Evolutionary conservation across 441 rosid genomes (phyloP).

Genomic region (Hura crepitans): DNA sequence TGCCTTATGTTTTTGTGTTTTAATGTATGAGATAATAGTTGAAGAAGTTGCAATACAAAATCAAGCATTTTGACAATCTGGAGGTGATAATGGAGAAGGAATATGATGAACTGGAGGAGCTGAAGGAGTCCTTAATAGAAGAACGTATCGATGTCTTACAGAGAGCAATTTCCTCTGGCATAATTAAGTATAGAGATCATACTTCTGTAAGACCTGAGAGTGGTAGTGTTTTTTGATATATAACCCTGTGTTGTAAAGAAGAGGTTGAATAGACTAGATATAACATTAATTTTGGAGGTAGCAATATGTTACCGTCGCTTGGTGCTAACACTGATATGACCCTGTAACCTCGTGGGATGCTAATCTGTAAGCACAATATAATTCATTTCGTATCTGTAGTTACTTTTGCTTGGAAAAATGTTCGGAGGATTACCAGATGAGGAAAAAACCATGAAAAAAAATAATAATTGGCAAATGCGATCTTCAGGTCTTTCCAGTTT

Average conservation of each 20-base stretch:
- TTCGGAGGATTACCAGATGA: too few species aligned
- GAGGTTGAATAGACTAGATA: not conserved
- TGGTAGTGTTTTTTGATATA: slow-evolving; percentile 19
- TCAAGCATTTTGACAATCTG: slow-evolving; percentile 57
- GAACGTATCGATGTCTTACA: slow-evolving; percentile 56
- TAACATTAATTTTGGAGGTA: not conserved
- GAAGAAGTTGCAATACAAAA: slow-evolving; percentile 63
- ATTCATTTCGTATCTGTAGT: not conserved
- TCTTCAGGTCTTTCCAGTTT: not conserved
- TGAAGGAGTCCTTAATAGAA: slow-evolving; percentile 45
- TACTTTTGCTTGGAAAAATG: not conserved
- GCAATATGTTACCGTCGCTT: too few species aligned
- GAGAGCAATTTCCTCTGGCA: slow-evolving; percentile 42
- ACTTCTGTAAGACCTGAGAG: slow-evolving; percentile 31
- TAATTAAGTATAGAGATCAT: slow-evolving; percentile 58
- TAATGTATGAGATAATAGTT: slow-evolving; percentile 34
- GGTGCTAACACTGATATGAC: too few species aligned
- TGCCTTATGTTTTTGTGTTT: slow-evolving; percentile 12
- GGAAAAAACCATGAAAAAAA: too few species aligned
- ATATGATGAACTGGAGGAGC: slow-evolving; percentile 45
- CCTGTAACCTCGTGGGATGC: not conserved
- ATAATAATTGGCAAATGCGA: not conserved
- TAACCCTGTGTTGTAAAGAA: slow-evolving; percentile 3
- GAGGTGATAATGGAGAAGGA: slow-evolving; percentile 78
- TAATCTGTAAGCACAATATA: not conserved